Evolutionary conservation across 139 green algal genomes (phyloP).

Genomic region (Chlorella sorokiniana): DNA sequence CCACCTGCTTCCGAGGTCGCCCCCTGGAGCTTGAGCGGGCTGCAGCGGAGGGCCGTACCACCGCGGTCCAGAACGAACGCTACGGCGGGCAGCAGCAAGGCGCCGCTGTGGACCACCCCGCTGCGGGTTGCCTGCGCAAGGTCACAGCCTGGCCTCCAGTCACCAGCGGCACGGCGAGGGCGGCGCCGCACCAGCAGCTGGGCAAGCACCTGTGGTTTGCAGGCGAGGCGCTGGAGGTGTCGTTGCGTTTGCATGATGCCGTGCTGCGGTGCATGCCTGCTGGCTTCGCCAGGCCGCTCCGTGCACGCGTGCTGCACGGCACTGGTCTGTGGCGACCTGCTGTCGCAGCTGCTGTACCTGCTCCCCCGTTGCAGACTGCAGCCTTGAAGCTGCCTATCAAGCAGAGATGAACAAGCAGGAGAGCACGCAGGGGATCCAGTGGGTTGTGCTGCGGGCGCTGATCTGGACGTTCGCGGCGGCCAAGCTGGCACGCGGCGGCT

Average conservation of each 20-base stretch:
- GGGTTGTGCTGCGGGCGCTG: not conserved
- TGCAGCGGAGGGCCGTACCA: too few relatives aligned
- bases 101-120: too few relatives aligned
- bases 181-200: not conserved
- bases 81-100: too few relatives aligned
- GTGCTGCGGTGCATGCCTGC: not conserved
- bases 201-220: constrained; percentile 1
- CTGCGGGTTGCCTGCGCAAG: too few relatives aligned
- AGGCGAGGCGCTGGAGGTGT: not conserved
- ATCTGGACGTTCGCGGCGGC: not conserved
- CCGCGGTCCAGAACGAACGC: too few relatives aligned
- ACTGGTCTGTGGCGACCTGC: too few relatives aligned
- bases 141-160: not conserved
- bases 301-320: too few relatives aligned
- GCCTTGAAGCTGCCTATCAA: not conserved
- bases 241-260: not conserved
- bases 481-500: not conserved
- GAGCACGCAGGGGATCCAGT: not conserved
- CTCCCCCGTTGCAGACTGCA: not conserved
- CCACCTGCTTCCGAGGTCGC: too few relatives aligned
- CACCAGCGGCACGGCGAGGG: not conserved
- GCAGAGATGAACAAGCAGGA: not conserved
- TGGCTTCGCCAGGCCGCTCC: not conserved
- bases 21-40: too few relatives aligned
- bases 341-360: not conserved